phyloP scores from a whole-genome alignment of 208 protist genomes.

The Hexamita inflata region DNA sequence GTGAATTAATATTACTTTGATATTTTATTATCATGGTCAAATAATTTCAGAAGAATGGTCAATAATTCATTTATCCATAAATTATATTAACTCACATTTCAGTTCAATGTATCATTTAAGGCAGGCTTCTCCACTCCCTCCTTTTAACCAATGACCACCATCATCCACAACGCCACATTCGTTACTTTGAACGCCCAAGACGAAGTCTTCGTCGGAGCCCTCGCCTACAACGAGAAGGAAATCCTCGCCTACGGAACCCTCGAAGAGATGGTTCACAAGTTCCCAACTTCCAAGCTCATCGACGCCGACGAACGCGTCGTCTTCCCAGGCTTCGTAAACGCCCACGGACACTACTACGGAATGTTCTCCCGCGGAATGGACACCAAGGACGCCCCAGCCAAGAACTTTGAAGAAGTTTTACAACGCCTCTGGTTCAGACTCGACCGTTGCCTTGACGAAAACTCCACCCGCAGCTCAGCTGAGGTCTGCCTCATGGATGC shows the following conservation, averaged over 20 bases:
- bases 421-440: slow-evolving; percentile 36
- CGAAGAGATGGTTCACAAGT: background rate
- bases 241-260: background rate
- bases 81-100: too few relatives aligned
- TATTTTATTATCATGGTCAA: too few relatives aligned
- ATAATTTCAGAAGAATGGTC: too few relatives aligned
- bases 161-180: too few relatives aligned
- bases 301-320: slow-evolving; percentile 29
- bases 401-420: slow-evolving; percentile 35
- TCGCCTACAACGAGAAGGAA: background rate
- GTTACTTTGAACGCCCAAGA: too few relatives aligned
- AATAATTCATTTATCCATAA: too few relatives aligned
- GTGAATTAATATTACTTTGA: too few relatives aligned
- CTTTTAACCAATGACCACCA: too few relatives aligned
- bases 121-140: too few relatives aligned
- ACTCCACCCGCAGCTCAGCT: slow-evolving; percentile 27
- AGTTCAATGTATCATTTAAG: too few relatives aligned
- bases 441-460: slow-evolving; percentile 33
- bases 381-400: slow-evolving; percentile 12
- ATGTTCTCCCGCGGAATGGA: slow-evolving; percentile 40
- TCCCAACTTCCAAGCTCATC: background rate
- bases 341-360: slow-evolving; percentile 38
- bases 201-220: background rate
- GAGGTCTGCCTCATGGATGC: slow-evolving; percentile 13
- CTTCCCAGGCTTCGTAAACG: slow-evolving; percentile 31